Percentiles rank a stretch among this genome's conserved stretches.
These are phyloP conservation scores for Oryza officinalis DNA, from an alignment of 176 grass and related monocot genomes.

Conservation along the genomic window DNA sequence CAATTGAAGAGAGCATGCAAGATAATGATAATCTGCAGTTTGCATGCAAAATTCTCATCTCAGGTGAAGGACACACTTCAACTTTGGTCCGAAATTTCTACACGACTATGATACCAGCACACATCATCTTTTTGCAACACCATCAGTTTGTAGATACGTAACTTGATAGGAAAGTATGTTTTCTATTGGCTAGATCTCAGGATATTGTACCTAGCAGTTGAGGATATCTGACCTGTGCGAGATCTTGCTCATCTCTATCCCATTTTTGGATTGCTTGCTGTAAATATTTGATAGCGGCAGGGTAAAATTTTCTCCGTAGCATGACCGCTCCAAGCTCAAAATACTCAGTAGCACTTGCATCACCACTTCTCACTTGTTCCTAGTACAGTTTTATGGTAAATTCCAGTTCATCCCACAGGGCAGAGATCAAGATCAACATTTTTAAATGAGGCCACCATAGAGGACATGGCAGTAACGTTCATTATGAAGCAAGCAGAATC, in stretches of 20 bases:
- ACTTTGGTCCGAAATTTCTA: background rate
- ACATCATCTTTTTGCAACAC: background rate
- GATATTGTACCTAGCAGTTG: background rate
- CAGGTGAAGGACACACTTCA: background rate
- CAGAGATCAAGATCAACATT: background rate
- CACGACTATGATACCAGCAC: background rate
- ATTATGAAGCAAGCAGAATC: background rate
- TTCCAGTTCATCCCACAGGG: background rate
- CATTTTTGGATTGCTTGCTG: slow-evolving; percentile 93
- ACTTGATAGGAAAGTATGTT: background rate
- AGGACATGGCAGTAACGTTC: background rate
- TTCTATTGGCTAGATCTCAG: background rate
- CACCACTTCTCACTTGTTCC: slow-evolving; percentile 98
- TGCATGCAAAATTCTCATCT: background rate
- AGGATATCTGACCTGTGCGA: slow-evolving; percentile 73
- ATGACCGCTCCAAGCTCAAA: slow-evolving; percentile 99
- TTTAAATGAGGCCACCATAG: background rate
- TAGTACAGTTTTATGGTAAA: slow-evolving; percentile 23
- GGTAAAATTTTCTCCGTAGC: slow-evolving; percentile 96
- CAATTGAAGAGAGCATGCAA: background rate
- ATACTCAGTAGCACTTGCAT: slow-evolving; percentile 82
- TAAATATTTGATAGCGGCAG: slow-evolving; percentile 91
- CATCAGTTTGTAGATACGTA: background rate
- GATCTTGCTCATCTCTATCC: slow-evolving; percentile 92
- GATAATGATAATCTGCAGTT: background rate